Evolutionary conservation across 345 rosid genomes (phyloP).

Genomic region (Ceriops decandra): DNA sequence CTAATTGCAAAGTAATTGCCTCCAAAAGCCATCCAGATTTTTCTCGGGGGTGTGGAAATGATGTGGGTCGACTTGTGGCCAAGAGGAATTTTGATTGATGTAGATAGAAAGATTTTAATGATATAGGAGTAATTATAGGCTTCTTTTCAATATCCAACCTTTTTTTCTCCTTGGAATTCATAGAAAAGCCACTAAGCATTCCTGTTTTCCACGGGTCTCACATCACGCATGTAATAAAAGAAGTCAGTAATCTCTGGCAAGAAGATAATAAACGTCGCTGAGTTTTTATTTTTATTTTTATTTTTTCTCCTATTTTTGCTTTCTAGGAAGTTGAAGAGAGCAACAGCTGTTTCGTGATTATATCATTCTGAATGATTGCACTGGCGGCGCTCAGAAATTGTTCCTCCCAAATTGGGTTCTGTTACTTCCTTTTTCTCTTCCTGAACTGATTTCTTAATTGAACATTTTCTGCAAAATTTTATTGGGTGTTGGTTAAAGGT

Average conservation of each 20-base stretch:
- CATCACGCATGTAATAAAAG: conserved; percentile 7
- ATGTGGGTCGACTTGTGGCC: background rate
- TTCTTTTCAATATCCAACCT: background rate
- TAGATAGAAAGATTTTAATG: conserved; percentile 20
- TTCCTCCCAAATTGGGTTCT: conserved; percentile 41
- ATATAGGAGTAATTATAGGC: conserved; percentile 3
- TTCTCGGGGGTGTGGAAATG: background rate
- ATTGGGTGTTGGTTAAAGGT: conserved; percentile 19
- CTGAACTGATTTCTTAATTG: conserved; percentile 7
- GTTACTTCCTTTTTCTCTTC: conserved; percentile 11
- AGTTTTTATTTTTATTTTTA: background rate
- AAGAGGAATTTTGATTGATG: conserved; percentile 17
- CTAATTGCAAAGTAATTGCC: conserved; percentile 27
- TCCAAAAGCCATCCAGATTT: conserved; percentile 21
- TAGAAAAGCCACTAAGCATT: conserved; percentile 6
- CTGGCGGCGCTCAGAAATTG: conserved; percentile 65
- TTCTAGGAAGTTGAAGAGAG: conserved; percentile 37
- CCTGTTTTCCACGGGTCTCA: background rate
- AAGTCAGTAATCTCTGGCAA: conserved; percentile 11
- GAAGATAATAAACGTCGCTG: conserved; percentile 1
- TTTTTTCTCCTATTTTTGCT: background rate
- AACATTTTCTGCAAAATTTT: conserved; percentile 3
- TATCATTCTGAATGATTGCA: conserved; percentile 52
- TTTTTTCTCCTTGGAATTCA: conserved; percentile 3
- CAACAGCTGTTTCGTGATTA: conserved; percentile 26